phyloP scores from a whole-genome alignment of 148 eudicot species.

The Agrostemma githago region DNA sequence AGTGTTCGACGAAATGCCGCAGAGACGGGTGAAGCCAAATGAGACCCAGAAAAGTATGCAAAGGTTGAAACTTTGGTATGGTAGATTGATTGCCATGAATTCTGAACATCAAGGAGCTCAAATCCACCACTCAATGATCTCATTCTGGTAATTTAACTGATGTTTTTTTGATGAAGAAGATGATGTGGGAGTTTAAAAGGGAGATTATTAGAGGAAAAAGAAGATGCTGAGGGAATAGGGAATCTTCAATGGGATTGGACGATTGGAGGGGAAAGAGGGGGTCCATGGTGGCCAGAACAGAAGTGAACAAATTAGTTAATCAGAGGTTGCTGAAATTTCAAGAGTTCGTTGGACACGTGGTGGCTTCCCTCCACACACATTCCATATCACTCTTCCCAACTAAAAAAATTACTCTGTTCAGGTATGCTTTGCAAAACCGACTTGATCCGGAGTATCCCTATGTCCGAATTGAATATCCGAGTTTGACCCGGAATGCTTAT shows the following conservation, averaged over 20 bases:
- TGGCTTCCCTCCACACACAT: conserved; percentile 16
- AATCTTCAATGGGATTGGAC: conserved; percentile 34
- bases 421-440: too few relatives aligned
- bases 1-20: conserved; percentile 72
- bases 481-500: too few relatives aligned
- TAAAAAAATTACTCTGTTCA: too few relatives aligned
- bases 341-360: conserved; percentile 26
- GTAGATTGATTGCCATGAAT: conserved; percentile 47
- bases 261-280: conserved; percentile 17
- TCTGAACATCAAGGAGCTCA: conserved; percentile 71
- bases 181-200: not conserved
- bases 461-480: too few relatives aligned
- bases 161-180: not conserved
- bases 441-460: too few relatives aligned
- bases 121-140: conserved; percentile 55
- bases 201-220: not conserved
- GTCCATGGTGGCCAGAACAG: conserved; percentile 22
- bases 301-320: conserved; percentile 22
- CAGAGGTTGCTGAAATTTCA: conserved; percentile 13
- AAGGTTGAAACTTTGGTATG: conserved; percentile 51
- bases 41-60: conserved; percentile 28
- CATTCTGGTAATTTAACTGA: conserved; percentile 34
- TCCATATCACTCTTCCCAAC: not conserved
- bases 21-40: conserved; percentile 35
- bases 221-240: conserved; percentile 29